Evolutionary conservation across 1,284 basidiomycete species (phyloP), one percentile per base, ranked within the genome.

Genomic region (Naganishia liquefaciens): DNA sequence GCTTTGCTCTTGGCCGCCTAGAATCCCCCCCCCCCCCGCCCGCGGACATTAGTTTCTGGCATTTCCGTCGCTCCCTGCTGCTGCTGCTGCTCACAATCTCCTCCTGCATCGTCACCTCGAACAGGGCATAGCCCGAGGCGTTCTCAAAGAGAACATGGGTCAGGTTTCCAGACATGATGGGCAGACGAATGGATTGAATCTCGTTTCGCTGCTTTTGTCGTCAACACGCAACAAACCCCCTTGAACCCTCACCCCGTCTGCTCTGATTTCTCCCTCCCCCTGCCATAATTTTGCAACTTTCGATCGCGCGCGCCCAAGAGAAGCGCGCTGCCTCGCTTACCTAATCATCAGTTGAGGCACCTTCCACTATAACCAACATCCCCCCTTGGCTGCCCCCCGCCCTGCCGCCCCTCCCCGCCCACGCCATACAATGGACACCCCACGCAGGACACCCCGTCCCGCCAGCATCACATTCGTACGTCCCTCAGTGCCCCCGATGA

Each of bases 131-230:
- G 68, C 95, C 95, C 39, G 93, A 93, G 67, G 95, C 88, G 47
- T 90, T 88, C 82, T 99, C 94, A 81, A 94, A 96, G 66, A 99
- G 87, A 70, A 92, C 84, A 81, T 99, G 93, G 40, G 90, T 90
- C 70, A 79, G 77, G 58, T 76, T 78, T 70, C 77, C 79, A 58
- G 79, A 79, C 79, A 80, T 79, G 28, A 25, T 50, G 30, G 19
- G 33, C n/a, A n/a, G 33, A 13, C 33, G 11, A 10, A 21, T 37
- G 27, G 51, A n/a, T n/a, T n/a, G n/a, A n/a, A n/a, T n/a, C n/a
- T n/a, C n/a, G n/a, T n/a, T n/a, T n/a, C n/a, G n/a, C n/a, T n/a
- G n/a, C n/a, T n/a, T n/a, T n/a, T n/a, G n/a, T n/a, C n/a, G n/a
- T n/a, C n/a, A n/a, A n/a, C n/a, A n/a, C n/a, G n/a, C n/a, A n/a